A percentile compares a stretch with the other conserved stretches of the same genome.
Conservation (phyloP, 441 rosid genomes). For the Hypseocharis bilobata region DNA sequence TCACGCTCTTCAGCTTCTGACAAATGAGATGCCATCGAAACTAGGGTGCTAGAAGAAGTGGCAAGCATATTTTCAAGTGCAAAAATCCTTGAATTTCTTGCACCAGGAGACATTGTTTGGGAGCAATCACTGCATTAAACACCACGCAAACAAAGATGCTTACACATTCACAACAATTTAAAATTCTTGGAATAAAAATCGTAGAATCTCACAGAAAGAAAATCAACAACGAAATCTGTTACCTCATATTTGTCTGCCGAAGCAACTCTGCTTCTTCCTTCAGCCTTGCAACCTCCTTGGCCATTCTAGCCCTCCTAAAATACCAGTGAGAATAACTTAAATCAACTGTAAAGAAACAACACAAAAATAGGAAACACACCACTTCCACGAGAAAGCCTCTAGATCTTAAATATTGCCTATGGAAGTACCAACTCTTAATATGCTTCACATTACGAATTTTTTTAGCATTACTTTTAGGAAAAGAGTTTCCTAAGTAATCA, state of each 20-base stretch:
- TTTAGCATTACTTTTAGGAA: too few relatives aligned
- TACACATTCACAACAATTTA: not conserved
- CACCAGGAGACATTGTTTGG: constrained; percentile 84
- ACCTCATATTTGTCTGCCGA: constrained; percentile 57
- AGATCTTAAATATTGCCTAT: not conserved
- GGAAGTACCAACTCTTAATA: too few relatives aligned
- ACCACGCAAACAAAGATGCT: constrained; percentile 13
- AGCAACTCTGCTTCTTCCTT: constrained; percentile 66
- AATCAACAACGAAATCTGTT: constrained; percentile 15
- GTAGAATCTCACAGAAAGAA: not conserved
- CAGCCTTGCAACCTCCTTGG: constrained; percentile 66
- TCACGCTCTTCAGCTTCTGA: constrained; percentile 97
- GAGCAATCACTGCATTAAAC: constrained; percentile 42
- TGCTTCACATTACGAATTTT: not conserved
- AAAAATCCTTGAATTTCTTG: constrained; percentile 83
- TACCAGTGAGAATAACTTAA: constrained; percentile 16
- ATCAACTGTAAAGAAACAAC: constrained; percentile 11
- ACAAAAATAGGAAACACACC: not conserved
- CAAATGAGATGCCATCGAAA: constrained; percentile 91
- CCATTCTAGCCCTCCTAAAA: constrained; percentile 82
- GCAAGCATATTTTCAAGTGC: constrained; percentile 95
- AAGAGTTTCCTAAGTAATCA: too few relatives aligned
- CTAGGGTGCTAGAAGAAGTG: constrained; percentile 71
- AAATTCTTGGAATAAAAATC: not conserved
- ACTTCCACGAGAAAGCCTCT: not conserved